These are phyloP conservation scores for Metschnikowia cubensis DNA, from an alignment of 805 yeast species.

Conservation along the genomic window DNA sequence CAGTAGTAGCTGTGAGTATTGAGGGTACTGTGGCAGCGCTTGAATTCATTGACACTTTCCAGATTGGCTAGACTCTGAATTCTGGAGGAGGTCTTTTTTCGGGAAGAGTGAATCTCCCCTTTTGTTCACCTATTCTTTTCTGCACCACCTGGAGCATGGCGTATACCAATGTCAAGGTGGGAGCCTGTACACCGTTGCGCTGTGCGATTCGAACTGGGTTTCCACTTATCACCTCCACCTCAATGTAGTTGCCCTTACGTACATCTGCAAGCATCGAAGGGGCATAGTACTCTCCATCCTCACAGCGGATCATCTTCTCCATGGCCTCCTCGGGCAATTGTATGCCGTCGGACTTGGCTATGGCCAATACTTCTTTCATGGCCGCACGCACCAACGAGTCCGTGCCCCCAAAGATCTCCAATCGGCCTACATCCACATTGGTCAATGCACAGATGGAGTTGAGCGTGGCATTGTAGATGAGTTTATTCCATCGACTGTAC, in stretches of 20 bases:
- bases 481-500: slow-evolving; percentile 58
- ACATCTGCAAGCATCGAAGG: slow-evolving; percentile 42
- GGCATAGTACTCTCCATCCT: slow-evolving; percentile 33
- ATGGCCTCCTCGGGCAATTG: slow-evolving; percentile 18
- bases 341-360: slow-evolving; percentile 25
- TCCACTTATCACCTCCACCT: slow-evolving; percentile 39
- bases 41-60: too few species aligned
- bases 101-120: slow-evolving; percentile 21
- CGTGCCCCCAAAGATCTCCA: slow-evolving; percentile 20
- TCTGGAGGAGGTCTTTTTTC: slow-evolving; percentile 14
- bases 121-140: slow-evolving; percentile 17
- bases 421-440: slow-evolving; percentile 55
- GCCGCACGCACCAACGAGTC: slow-evolving; percentile 18
- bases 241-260: slow-evolving; percentile 35
- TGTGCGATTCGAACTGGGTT: slow-evolving; percentile 38
- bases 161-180: slow-evolving; percentile 22
- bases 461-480: slow-evolving; percentile 64
- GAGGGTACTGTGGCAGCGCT: too few species aligned
- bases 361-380: slow-evolving; percentile 22
- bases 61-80: too few species aligned
- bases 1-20: too few species aligned
- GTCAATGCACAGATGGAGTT: slow-evolving; percentile 62
- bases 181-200: slow-evolving; percentile 30
- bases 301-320: slow-evolving; percentile 21
- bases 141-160: slow-evolving; percentile 21